Base-by-base conservation (phyloP, 805 yeast genomes). In the Myxozyma geophila region DNA sequence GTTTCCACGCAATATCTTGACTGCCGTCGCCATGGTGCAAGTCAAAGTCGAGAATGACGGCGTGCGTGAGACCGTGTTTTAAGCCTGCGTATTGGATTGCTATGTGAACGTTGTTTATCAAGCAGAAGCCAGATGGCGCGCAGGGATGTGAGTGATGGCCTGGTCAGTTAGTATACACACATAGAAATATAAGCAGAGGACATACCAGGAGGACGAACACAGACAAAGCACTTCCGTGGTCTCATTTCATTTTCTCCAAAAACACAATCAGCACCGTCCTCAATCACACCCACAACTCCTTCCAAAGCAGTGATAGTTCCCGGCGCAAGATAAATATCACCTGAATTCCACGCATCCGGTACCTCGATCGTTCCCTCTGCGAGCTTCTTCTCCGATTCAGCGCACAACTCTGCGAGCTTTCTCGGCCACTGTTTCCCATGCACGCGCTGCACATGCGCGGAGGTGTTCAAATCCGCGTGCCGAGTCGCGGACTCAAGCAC, bases 1-100 rank as follows among this genome's bases (percentile, higher is more conserved):
- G 79, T 70, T 85, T 87, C 92, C 92, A 90, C 70, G 92, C 86
- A 35, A 90, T 87, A 74, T 90, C 96, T 70, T 90, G 96, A 7
- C 90, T 83, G 13, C 96, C 96, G 75, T 90, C 96, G 17, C 96
- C 96, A 72, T 90, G 96, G 72, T 90, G 96, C 48, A 90, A 79
- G 74, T 90, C 96, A 66, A 90, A 87, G 74, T 90, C 96, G 37
- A 90, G 75, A 19, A 90, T 87, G 0, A 88, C 92, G 17, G 91
- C 91, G 76, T 90, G 96, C 0, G 93, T 87, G 1, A 90, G 85
- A 1, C 80, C 85, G 70, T 87, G 83, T 7, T 78, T 74, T 49
- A 78, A 82, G 59, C 79, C 81, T 0, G 96, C 96, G 72, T 90
- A 90, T 71, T 89, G 92, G 33, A 88, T 85, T 1, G 88, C 90